Evolutionary conservation across 257 asterid species (phyloP).

Genomic region (Cynanchum wilfordii): DNA sequence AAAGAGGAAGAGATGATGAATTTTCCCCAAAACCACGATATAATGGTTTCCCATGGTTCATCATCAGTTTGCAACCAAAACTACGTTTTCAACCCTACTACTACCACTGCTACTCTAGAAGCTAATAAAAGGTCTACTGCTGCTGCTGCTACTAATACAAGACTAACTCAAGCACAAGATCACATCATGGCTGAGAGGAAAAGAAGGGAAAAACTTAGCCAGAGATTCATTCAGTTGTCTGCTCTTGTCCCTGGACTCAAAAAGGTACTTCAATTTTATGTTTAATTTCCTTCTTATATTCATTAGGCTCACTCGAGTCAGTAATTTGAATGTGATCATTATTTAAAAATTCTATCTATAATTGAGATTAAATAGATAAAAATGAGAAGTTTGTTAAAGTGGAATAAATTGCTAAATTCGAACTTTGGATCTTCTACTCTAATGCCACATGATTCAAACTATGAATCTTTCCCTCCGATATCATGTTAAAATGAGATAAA

Average conservation of each 20-base stretch:
- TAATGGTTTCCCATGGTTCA: constrained; percentile 22
- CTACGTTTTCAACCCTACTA: constrained; percentile 31
- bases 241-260: constrained; percentile 81
- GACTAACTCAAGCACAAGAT: constrained; percentile 56
- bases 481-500: no score
- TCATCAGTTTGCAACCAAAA: constrained; percentile 22
- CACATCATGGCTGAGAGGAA: constrained; percentile 82
- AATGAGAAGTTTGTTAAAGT: no score
- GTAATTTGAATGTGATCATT: no score
- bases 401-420: no score
- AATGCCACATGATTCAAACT: no score
- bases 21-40: constrained; percentile 31
- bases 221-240: constrained; percentile 73
- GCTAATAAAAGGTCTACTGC: constrained; percentile 26
- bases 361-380: no score
- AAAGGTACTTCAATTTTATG: constrained; percentile 45
- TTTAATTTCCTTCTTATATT: not conserved
- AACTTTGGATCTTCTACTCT: no score
- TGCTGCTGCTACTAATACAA: constrained; percentile 18
- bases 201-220: constrained; percentile 77
- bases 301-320: no score
- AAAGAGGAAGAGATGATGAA: constrained; percentile 46
- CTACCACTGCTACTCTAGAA: constrained; percentile 20
- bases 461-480: no score
- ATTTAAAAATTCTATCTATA: no score